Evolutionary conservation across 768 basidiomycete genomes (phyloP), one percentile per base, ranked within the genome.

Genomic region (Suillus discolor): DNA sequence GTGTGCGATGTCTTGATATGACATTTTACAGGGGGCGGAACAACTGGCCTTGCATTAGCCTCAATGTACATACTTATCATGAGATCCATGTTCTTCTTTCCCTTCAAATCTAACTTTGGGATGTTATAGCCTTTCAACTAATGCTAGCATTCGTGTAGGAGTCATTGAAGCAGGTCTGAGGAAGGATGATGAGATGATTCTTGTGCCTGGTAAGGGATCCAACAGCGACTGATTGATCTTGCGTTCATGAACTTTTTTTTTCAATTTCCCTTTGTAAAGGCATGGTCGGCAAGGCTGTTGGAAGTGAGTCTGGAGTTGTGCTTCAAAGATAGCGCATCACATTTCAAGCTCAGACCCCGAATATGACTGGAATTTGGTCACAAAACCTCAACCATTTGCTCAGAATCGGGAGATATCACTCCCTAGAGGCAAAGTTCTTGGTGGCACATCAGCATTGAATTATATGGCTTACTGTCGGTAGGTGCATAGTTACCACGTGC

Each of bases 141-240:
- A 65, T 36, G 54, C 41, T 4, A 42, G 36, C 1, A 41, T 67
- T 39, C 20, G 42, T 7, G 62, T 72, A 18, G 61, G 66, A 38
- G 59, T 72, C 6, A 72, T 71, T 55, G 65, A 71, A 53, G 65
- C 68, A 39, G 65, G 66, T 31, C 25, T 67, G 60, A 62, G 68
- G 57, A 70, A 67, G 55, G 62, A 60, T 18, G 68, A 67, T 28
- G 64, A 67, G 2, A 60, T 67, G 62, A 54, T 71, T 28, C 67
- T 66, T 44, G 16, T 70, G 8, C 64, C 64, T 41, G 67, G 70
- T 55, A 31, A 38, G 59, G 15, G 2, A 6, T 25, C 41, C 4
- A 44, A 34, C 38, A 41, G 23, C 42, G 34, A 47, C 4, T 4
- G 49, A 34, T 57, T 49, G 42, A 28, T 4, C 12, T 61, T 16